Percentiles rank a stretch among this genome's conserved stretches.
phyloP scores from a whole-genome alignment of 2,329 filamentous ascomycete species.

The Cladophialophora psammophila region DNA sequence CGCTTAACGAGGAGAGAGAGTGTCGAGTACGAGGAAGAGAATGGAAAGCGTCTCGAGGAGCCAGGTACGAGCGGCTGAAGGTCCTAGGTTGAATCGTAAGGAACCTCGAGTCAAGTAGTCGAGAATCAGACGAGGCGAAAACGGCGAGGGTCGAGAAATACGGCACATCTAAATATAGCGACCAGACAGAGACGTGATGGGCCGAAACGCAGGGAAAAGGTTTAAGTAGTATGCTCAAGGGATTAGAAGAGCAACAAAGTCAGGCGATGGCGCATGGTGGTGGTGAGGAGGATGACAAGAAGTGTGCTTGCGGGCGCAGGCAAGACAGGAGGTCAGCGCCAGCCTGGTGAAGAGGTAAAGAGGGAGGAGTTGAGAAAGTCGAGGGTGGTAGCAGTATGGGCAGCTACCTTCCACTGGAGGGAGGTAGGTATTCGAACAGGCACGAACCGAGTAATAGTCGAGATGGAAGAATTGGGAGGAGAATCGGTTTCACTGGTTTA shows the following conservation, averaged over 20 bases:
- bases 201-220: conserved; percentile 23
- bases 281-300: conserved; percentile 1
- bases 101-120: conserved; percentile 15
- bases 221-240: neutral
- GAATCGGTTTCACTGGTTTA: neutral
- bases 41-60: neutral
- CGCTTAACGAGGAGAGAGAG: conserved; percentile 10
- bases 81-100: conserved; percentile 1
- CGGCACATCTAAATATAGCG: conserved; percentile 35
- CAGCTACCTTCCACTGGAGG: neutral
- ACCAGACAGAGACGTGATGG: conserved; percentile 1
- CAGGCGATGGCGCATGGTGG: conserved; percentile 17
- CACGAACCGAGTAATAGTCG: conserved; percentile 8
- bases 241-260: conserved; percentile 24
- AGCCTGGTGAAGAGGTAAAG: neutral
- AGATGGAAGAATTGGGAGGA: conserved; percentile 7
- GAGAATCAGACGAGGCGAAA: conserved; percentile 13
- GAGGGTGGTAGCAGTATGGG: neutral
- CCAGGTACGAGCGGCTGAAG: conserved; percentile 16
- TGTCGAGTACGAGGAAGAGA: conserved; percentile 9
- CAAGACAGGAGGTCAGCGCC: conserved; percentile 3
- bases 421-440: neutral
- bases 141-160: conserved; percentile 29
- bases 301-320: neutral
- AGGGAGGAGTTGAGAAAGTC: neutral